phyloP scores from a whole-genome alignment of 2,329 filamentous ascomycete species.

The Coniochaeta prunicola region DNA sequence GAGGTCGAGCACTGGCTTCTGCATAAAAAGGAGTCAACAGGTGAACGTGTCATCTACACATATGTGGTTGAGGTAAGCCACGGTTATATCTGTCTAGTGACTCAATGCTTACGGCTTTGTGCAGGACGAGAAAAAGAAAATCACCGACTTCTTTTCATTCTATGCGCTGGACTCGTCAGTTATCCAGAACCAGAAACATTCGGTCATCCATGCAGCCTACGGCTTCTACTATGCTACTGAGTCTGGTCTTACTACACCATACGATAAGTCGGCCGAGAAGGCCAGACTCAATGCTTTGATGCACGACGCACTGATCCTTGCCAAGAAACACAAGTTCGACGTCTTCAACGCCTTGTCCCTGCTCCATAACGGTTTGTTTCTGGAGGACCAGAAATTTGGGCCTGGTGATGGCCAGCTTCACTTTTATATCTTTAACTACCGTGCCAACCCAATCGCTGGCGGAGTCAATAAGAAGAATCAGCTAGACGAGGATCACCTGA shows the following conservation, averaged over 20 bases:
- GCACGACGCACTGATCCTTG: slow-evolving; percentile 78
- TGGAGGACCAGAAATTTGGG: slow-evolving; percentile 91
- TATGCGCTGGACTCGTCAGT: slow-evolving; percentile 92
- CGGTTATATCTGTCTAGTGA: not conserved
- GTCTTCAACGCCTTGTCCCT: slow-evolving; percentile 95
- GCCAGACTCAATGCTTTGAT: slow-evolving; percentile 73
- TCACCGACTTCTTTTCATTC: slow-evolving; percentile 97
- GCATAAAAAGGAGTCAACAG: slow-evolving; percentile 53
- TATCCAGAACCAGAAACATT: slow-evolving; percentile 73
- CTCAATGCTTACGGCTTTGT: slow-evolving; percentile 2
- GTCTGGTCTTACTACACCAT: slow-evolving; percentile 55
- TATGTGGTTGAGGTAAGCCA: slow-evolving; percentile 73
- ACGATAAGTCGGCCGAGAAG: slow-evolving; percentile 57
- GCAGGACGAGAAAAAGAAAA: slow-evolving; percentile 60
- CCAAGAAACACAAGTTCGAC: slow-evolving; percentile 79
- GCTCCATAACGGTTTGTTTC: slow-evolving; percentile 89
- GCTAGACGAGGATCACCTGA: slow-evolving; percentile 69
- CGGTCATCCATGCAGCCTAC: slow-evolving; percentile 81
- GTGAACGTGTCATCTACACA: slow-evolving; percentile 84
- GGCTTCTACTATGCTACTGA: slow-evolving; percentile 96
- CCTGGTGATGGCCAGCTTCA: slow-evolving; percentile 90
- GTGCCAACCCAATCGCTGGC: slow-evolving; percentile 74
- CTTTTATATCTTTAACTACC: slow-evolving; percentile 97
- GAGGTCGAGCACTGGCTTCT: slow-evolving; percentile 88
- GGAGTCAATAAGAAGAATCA: slow-evolving; percentile 76